Evolutionary conservation across 2,329 filamentous ascomycete genomes (phyloP), one percentile per base, ranked within the genome.

Genomic region (Plenodomus lindquistii): DNA sequence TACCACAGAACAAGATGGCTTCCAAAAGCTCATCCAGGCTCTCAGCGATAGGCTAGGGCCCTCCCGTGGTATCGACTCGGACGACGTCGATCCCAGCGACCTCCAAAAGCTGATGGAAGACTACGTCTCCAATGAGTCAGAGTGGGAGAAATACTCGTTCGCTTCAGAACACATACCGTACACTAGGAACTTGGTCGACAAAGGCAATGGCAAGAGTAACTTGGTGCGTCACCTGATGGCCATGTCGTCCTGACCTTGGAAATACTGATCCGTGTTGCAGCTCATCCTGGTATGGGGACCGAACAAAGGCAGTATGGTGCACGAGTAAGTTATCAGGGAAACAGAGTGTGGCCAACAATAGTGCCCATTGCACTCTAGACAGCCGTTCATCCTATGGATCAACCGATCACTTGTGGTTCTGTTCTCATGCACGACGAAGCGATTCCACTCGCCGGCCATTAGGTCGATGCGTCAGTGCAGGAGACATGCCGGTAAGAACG

Each of bases 271-370:
- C 62, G 36, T 11, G 37, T 22, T 10, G 34, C 70, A 93, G 88
- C 82, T 96, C 54, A 84, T 96, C 40, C 83, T 96, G 35, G 91
- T 96, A 34, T 97, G 92, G 92, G 87, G 85, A 15, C 91, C 92
- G 0, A 88, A 88, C 42, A 90, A 90, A 74, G 83, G 83, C 31
- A 93, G 88, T 62, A 86, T 88, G 10, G 91, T 97, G 67, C 92
- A 97, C 69, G 92, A 97, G 69, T 72, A 64, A 61, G 69, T 60
- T 31, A 13, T 31, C 27, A 31, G 15, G n/a, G n/a, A 11, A 31
- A 13, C 27, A 31, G 27, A 8, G 15, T 31, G 27, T 15, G 6
- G 4, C 6, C 11, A 15, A 31, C 27, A 11, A 4, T 4, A 31
- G 27, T 4, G 27, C 27, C 6, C 27, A 7, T 42, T 41, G n/a